Evolutionary conservation across 208 protist genomes (phyloP).

Genomic region (Trypanosoma rangeli): DNA sequence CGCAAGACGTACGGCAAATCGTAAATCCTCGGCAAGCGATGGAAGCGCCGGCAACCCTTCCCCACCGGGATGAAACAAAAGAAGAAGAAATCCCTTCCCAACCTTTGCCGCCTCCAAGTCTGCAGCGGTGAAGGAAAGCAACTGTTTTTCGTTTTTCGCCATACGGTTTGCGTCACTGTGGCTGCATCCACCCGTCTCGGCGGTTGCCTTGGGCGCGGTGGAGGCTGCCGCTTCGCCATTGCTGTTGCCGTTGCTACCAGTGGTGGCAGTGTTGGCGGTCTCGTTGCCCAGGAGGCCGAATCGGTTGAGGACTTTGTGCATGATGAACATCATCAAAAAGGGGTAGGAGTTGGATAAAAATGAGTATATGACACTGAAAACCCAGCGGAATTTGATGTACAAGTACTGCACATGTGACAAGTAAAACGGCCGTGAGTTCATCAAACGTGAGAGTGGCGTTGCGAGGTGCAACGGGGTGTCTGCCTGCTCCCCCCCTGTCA

Average conservation of each 20-base stretch:
- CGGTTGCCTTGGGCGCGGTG: neutral
- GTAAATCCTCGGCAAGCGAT: conserved; percentile 44
- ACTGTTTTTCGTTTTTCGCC: neutral
- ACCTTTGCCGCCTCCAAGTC: conserved; percentile 61
- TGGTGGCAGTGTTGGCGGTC: conserved; percentile 13
- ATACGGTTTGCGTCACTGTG: neutral
- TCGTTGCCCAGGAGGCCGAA: conserved; percentile 12
- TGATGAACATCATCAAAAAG: conserved; percentile 78
- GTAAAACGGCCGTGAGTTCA: conserved; percentile 48
- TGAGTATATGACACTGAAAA: conserved; percentile 44
- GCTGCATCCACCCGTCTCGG: neutral
- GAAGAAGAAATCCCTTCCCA: conserved; percentile 69
- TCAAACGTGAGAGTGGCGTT: conserved; percentile 36
- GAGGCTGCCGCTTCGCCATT: neutral
- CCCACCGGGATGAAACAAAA: conserved; percentile 43
- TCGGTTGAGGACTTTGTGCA: conserved; percentile 42
- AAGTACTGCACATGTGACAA: conserved; percentile 49
- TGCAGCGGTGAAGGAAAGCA: conserved; percentile 32
- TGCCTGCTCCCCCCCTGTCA: conserved; percentile 12
- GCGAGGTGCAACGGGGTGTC: conserved; percentile 11
- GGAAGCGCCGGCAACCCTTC: conserved; percentile 36
- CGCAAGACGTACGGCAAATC: conserved; percentile 71
- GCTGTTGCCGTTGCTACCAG: neutral
- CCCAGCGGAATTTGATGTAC: conserved; percentile 42
- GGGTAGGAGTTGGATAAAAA: conserved; percentile 48